Base-by-base conservation (phyloP, 495 filamentous ascomycete genomes). In the Aspergillus panamensis region DNA sequence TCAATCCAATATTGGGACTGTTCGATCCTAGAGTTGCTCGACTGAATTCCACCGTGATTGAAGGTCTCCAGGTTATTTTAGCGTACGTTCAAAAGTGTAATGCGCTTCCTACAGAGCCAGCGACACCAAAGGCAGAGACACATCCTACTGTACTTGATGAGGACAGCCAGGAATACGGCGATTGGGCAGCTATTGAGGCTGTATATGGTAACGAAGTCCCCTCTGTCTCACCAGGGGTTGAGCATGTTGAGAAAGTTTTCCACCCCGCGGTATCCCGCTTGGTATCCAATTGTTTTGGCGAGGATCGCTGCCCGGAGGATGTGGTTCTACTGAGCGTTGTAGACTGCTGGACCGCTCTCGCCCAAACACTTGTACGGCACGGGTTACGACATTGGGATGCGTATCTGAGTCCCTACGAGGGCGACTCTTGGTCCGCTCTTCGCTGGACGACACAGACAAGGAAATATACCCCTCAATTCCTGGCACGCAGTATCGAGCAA, bases 131-230 rank as follows among this genome's bases (percentile, higher is more conserved):
- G 32, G 6, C 13, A 37, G 42, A 54, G 44, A 60, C 63, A 17
- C 44, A 35, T 29, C 31, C 55, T 44, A 58, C 65, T 10, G 29
- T 55, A 39, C 42, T 49, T 0, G 79, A 81, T 51, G 87, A 89
- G 49, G 87, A 90, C 43, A 90, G 87, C 57, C 87, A 90, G 66
- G 87, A 90, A 43, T 90, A 85, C 66, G 87, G 86, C 29, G 87
- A 89, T 60, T 88, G 81, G 77, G 68, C 76, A 40, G 86, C 73
- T 35, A 74, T 86, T 42, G 80, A 80, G 45, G 79, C 80, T 40
- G 64, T 79, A 30, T 74, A 77, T 19, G 77, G 72, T 43, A 66
- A 71, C 20, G 69, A 73, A 59, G 30, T 32, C 31, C 47, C 60
- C 25, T 42, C 66, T 12, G 25, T 51, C 6, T 63, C 63, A 12